Base-by-base conservation (phyloP, 2,329 filamentous ascomycete species). In the Sarocladium kiliense region DNA sequence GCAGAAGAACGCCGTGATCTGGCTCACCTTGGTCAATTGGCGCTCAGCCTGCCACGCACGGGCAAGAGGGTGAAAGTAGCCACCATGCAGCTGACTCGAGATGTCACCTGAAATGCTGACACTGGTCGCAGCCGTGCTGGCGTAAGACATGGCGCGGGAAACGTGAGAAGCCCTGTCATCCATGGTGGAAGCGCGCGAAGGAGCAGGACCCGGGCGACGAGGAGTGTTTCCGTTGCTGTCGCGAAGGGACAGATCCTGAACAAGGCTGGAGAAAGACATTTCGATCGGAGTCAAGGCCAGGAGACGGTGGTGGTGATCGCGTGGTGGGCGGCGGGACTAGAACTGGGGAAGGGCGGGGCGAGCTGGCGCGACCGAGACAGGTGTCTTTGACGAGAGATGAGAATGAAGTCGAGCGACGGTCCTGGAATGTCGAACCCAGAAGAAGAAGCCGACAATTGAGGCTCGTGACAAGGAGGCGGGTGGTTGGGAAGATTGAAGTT, bases 11-110 rank as follows among this genome's bases (percentile, higher is more conserved):
- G 3, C 44, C 27, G 3, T 16, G 26, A 42, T 2, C 16, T 12
- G 3, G 64, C 77, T 56, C 62, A 89, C 89, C 84, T 93, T 93
- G 59, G 89, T 93, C 68, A 94, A 78, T 74, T 93, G 89, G 61
- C 88, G 81, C 74, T 93, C 89, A 32, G 88, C 85, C 71, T 94
- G 89, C 89, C 89, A 94, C 63, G 86, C 81, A 61, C 89, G 80
- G 56, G 87, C 86, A 55, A 94, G 78, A 47, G 89, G 88, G 64
- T 94, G 89, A 64, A 85, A 86, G 71, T 93, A 93, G 57, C 89
- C 89, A 54, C 88, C 87, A 66, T 94, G 89, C 41, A 93, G 80
- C 71, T 93, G 89, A 70, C 88, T 92, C 14, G 86, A 87, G 62
- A 94, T 92, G 64, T 92, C 88, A 54, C 84, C 84, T 1, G 82